Conservation (phyloP, 352 stramenopile genomes). For the Peronospora farinosa region DNA sequence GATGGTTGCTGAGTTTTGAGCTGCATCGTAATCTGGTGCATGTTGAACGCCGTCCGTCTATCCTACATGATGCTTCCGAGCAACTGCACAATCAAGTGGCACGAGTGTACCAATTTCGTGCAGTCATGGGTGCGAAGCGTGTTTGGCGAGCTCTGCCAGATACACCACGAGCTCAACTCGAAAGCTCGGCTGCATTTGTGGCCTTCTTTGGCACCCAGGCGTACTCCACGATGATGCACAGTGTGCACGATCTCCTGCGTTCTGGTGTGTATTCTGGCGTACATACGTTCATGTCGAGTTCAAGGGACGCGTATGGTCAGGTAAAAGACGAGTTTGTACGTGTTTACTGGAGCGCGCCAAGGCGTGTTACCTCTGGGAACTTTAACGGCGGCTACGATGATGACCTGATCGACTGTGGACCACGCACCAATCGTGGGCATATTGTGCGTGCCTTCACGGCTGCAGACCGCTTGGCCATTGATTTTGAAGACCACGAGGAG, state of each 20-base stretch:
- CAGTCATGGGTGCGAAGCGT: slow-evolving; percentile 34
- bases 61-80: slow-evolving; percentile 43
- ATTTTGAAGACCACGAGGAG: slow-evolving; percentile 30
- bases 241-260: slow-evolving; percentile 30
- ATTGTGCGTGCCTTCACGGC: slow-evolving; percentile 51
- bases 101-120: slow-evolving; percentile 37
- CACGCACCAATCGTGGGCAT: slow-evolving; percentile 35
- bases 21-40: slow-evolving; percentile 62
- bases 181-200: slow-evolving; percentile 41
- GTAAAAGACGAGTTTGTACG: slow-evolving; percentile 53
- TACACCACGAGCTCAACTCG: slow-evolving; percentile 33
- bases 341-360: slow-evolving; percentile 35
- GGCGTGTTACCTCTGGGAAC: slow-evolving; percentile 8
- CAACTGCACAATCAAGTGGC: slow-evolving; percentile 51
- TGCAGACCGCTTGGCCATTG: slow-evolving; percentile 24
- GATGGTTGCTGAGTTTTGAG: slow-evolving; percentile 57
- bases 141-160: slow-evolving; percentile 45
- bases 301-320: slow-evolving; percentile 37
- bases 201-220: slow-evolving; percentile 38
- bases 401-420: slow-evolving; percentile 40
- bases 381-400: slow-evolving; percentile 32
- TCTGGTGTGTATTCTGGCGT: slow-evolving; percentile 41
- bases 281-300: slow-evolving; percentile 30
- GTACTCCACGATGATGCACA: slow-evolving; percentile 35
- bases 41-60: slow-evolving; percentile 53